Percentiles rank a stretch among this genome's conserved stretches.
phyloP scores from a whole-genome alignment of 192 early-diverging fungal species.

The Funneliformis mosseae region DNA sequence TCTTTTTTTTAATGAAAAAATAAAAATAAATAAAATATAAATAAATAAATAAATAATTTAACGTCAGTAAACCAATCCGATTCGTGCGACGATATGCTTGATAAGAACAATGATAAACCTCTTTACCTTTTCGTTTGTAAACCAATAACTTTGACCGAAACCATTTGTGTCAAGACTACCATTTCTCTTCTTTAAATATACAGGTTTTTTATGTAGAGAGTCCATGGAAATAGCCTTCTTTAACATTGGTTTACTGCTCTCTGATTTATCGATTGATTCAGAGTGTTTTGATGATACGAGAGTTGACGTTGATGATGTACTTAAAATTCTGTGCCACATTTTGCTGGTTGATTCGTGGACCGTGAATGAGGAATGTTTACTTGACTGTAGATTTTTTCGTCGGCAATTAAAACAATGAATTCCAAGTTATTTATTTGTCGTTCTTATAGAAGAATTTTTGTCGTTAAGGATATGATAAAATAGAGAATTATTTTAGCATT shows the following conservation, averaged over 20 bases:
- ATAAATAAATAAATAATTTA: neutral
- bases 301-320: neutral
- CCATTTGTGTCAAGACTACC: neutral
- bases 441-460: no score
- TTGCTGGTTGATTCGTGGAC: neutral
- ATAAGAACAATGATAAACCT: neutral
- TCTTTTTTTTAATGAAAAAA: neutral
- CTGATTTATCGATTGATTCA: neutral
- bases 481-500: no score
- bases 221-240: conserved; percentile 6
- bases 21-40: neutral
- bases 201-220: neutral
- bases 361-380: neutral
- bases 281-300: neutral
- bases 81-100: neutral
- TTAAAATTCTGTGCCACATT: neutral
- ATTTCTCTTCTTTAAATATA: conserved; percentile 9
- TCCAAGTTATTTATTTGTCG: no score
- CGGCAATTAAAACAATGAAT: no score
- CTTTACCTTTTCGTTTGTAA: neutral
- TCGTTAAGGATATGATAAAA: no score
- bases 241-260: neutral
- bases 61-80: neutral
- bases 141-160: neutral
- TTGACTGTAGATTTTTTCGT: no score